Evolutionary conservation across 495 filamentous ascomycete genomes (phyloP).

Genomic region (Aspergillus nanangensis): DNA sequence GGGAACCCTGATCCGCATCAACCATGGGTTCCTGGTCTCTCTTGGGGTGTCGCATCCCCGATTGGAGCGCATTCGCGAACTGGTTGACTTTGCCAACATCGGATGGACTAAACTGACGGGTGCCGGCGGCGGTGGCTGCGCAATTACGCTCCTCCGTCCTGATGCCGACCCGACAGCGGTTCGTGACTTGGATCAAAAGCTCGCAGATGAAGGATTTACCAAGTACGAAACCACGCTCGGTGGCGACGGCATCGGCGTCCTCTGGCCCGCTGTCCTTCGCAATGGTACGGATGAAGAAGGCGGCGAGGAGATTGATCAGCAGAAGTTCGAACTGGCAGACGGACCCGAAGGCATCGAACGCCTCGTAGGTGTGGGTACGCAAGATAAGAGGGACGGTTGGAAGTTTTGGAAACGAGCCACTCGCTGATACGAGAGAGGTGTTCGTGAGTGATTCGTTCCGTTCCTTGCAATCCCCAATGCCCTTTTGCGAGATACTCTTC

Average conservation of each 20-base stretch:
- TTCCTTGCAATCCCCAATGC: too few relatives aligned
- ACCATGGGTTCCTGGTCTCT: slow-evolving; percentile 84
- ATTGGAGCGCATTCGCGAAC: slow-evolving; percentile 84
- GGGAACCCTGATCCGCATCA: slow-evolving; percentile 84
- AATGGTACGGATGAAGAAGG: slow-evolving; percentile 68
- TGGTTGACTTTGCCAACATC: slow-evolving; percentile 84
- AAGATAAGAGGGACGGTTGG: slow-evolving; percentile 77
- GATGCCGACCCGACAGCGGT: slow-evolving; percentile 47
- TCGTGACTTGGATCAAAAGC: slow-evolving; percentile 55
- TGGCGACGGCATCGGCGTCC: slow-evolving; percentile 85
- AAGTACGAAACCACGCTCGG: slow-evolving; percentile 85
- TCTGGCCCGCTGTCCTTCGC: slow-evolving; percentile 83
- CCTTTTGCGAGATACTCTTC: too few relatives aligned
- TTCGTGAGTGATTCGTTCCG: neutral
- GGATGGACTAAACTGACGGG: slow-evolving; percentile 98
- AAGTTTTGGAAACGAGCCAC: slow-evolving; percentile 76
- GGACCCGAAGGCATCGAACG: slow-evolving; percentile 77
- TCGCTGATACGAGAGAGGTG: slow-evolving; percentile 8
- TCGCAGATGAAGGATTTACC: slow-evolving; percentile 72
- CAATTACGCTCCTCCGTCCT: slow-evolving; percentile 83
- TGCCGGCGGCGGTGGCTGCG: slow-evolving; percentile 90
- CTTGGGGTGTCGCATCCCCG: slow-evolving; percentile 92
- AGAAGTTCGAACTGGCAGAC: slow-evolving; percentile 80
- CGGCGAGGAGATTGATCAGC: slow-evolving; percentile 88
- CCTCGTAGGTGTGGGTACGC: slow-evolving; percentile 55